phyloP scores from a whole-genome alignment of 2,329 filamentous ascomycete species.

The Penicillium oxalicum region DNA sequence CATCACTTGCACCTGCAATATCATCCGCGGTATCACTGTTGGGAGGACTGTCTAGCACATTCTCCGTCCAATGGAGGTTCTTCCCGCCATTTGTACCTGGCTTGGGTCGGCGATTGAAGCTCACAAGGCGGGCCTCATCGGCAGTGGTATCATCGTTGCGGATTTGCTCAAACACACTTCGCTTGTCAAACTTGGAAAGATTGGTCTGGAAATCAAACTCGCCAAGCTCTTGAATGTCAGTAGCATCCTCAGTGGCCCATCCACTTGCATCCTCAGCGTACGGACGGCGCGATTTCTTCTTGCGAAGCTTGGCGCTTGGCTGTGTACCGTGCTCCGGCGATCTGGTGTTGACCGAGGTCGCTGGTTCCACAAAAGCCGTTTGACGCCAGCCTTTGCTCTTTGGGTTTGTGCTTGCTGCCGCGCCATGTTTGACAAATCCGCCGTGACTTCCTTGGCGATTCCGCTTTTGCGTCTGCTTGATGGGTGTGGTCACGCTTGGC shows the following conservation, averaged over 20 bases:
- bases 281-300: conserved; percentile 39
- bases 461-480: conserved; percentile 30
- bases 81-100: conserved; percentile 73
- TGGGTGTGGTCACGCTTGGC: conserved; percentile 16
- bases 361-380: conserved; percentile 56
- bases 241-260: conserved; percentile 94
- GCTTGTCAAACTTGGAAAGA: conserved; percentile 91
- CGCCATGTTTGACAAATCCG: conserved; percentile 33
- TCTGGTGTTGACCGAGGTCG: conserved; percentile 39
- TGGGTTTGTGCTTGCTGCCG: conserved; percentile 29
- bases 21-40: conserved; percentile 69
- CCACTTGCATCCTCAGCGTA: conserved; percentile 62
- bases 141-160: conserved; percentile 79
- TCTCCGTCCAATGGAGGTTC: conserved; percentile 87
- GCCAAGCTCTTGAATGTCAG: conserved; percentile 84
- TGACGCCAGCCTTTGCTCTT: conserved; percentile 62
- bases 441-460: conserved; percentile 45
- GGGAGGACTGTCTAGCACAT: conserved; percentile 69
- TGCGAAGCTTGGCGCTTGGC: conserved; percentile 39
- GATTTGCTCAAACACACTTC: conserved; percentile 85
- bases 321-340: conserved; percentile 26
- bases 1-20: conserved; percentile 38
- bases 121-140: conserved; percentile 85
- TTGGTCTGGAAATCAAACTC: conserved; percentile 92
- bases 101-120: conserved; percentile 66